Evolutionary conservation across 2,329 filamentous ascomycete species (phyloP).

Genomic region (Sclerotinia glacialis): DNA sequence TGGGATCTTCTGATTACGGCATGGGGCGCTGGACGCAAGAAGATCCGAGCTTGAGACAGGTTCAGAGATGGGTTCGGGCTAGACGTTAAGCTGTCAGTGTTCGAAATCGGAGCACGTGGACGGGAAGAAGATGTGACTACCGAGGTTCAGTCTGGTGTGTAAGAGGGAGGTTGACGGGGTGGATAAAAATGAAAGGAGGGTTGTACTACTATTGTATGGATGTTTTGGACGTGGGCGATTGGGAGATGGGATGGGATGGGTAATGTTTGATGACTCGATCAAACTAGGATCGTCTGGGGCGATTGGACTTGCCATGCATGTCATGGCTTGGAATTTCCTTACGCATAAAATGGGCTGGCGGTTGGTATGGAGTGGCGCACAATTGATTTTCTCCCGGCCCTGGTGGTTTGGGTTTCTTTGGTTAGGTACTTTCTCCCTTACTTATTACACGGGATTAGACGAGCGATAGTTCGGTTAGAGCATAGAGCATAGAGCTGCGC

Average conservation of each 20-base stretch:
- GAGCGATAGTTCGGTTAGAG: constrained; percentile 1
- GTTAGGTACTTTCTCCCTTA: background rate
- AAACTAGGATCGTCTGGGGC: background rate
- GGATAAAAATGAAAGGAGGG: background rate
- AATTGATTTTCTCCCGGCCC: constrained; percentile 15
- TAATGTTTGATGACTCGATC: constrained; percentile 6
- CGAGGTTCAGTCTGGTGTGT: constrained; percentile 1
- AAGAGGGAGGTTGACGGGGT: background rate
- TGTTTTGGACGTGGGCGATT: background rate
- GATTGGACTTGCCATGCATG: constrained; percentile 5
- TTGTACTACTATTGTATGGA: constrained; percentile 7
- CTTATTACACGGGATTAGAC: constrained; percentile 1
- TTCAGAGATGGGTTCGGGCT: constrained; percentile 58
- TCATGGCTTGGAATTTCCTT: background rate
- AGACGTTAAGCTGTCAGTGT: constrained; percentile 29
- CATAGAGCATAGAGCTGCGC: constrained; percentile 19
- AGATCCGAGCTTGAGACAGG: constrained; percentile 56
- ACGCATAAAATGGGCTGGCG: constrained; percentile 10
- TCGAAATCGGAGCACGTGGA: background rate
- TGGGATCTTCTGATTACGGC: constrained; percentile 51
- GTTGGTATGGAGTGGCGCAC: constrained; percentile 21
- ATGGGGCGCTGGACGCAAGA: constrained; percentile 62
- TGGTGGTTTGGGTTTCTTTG: constrained; percentile 13
- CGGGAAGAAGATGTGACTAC: background rate
- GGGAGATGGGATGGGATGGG: constrained; percentile 1